Evolutionary conservation across 2,329 filamentous ascomycete species (phyloP), one percentile per base, ranked within the genome.

Genomic region (Aspergillus brunneoviolaceus): DNA sequence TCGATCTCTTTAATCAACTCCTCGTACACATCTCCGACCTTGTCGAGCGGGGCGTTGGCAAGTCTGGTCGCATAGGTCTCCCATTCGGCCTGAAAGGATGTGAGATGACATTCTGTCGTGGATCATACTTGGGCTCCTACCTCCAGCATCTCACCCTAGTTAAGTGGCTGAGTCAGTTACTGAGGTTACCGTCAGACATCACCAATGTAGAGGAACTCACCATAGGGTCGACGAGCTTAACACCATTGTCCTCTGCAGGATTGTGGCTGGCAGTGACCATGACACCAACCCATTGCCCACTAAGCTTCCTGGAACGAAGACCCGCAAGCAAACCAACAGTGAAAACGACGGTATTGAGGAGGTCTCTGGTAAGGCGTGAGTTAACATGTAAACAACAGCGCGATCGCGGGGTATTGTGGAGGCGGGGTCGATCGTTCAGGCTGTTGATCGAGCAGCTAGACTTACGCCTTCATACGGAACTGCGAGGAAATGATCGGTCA

Each of bases 211-310:
- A 35, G 33, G 21, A 50, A 69, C 72, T 66, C 60, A 87, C 85
- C 88, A 96, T 90, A 12, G 95, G 95, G 77, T 99, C 95, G 64
- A 99, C 92, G 68, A 99, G 87, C 84, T 96, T 96, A 76, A 96
- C 89, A 55, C 92, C 92, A 76, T 96, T 96, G 79, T 96, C 92
- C 69, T 87, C 84, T 35, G 92, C 89, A 19, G 91, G 91, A 79
- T 96, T 96, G 82, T 96, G 92, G 72, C 91, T 96, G 63, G 92
- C 92, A 48, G 92, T 96, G 76, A 96, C 90, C 92, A 96, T 96
- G 67, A 99, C 89, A 72, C 95, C 95, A 72, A 99, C 96, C 69
- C 91, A 89, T 81, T 96, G 91, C 65, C 92, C 89, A 75, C 89
- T 89, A 69, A 96, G 86, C 79, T 95, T 96, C 74, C 92, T 90